These are phyloP conservation scores for Phytophthora niederhauseri DNA, from an alignment of 352 stramenopile species.

Conservation along the genomic window DNA sequence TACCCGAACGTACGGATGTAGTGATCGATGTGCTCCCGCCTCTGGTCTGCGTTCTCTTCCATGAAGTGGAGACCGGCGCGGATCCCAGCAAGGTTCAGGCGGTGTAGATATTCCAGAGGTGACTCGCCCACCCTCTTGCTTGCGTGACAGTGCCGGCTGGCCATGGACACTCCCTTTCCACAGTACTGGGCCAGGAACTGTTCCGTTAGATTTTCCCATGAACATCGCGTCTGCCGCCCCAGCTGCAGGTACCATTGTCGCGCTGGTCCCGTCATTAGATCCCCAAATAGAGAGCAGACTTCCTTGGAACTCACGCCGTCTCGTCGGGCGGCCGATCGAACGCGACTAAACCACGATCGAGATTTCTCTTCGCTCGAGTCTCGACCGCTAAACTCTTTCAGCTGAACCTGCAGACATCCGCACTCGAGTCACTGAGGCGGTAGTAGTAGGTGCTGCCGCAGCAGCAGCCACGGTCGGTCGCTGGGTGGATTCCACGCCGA, in stretches of 20 bases:
- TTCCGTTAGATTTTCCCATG: conserved; percentile 7
- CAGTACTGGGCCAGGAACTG: conserved; percentile 27
- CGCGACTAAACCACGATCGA: conserved; percentile 12
- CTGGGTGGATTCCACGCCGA: no score
- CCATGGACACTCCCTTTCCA: conserved; percentile 20
- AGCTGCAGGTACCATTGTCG: conserved; percentile 10
- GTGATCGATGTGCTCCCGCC: no score
- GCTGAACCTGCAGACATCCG: conserved; percentile 13
- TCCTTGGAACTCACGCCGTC: conserved; percentile 7
- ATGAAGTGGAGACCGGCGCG: background rate
- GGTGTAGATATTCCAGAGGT: conserved; percentile 19
- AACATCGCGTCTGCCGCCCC: background rate
- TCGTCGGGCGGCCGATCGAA: background rate
- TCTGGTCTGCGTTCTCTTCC: no score
- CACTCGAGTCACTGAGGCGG: no score
- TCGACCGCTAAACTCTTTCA: conserved; percentile 19
- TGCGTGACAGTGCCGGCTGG: conserved; percentile 9
- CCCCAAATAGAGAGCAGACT: conserved; percentile 20
- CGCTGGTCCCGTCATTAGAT: conserved; percentile 2
- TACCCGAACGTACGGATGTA: no score
- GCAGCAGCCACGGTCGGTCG: no score
- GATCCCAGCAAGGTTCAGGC: conserved; percentile 6
- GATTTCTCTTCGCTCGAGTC: conserved; percentile 23
- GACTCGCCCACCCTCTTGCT: conserved; percentile 1
- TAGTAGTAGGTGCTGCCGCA: no score